Conservation (phyloP, 768 basidiomycete genomes). For the Xerocomus potaroensis region DNA sequence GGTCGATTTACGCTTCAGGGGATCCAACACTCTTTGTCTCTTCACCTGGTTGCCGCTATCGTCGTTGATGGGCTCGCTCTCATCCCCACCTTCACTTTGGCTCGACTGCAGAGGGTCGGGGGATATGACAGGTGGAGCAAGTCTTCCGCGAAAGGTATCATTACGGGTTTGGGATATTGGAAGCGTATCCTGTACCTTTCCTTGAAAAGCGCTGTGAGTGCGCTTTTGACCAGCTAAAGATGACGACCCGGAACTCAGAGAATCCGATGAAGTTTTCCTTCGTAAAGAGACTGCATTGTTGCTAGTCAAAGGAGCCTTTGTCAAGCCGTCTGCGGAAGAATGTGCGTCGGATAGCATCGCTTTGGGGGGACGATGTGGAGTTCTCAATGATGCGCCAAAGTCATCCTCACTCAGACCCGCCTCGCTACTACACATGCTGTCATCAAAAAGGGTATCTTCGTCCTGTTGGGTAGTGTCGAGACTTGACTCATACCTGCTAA, state of each 20-base stretch:
- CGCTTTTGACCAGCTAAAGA: conserved; percentile 42
- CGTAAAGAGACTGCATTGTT: conserved; percentile 37
- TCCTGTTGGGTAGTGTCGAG: conserved; percentile 6
- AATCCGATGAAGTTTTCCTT: conserved; percentile 41
- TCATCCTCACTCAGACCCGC: conserved; percentile 42
- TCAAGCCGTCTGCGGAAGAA: conserved; percentile 26
- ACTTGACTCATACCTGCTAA: conserved; percentile 23
- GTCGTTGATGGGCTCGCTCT: conserved; percentile 6
- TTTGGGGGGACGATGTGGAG: conserved; percentile 41
- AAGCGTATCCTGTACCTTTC: background rate
- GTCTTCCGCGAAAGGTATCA: conserved; percentile 28
- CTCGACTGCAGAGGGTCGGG: conserved; percentile 18
- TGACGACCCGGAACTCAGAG: conserved; percentile 35
- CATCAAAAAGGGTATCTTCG: conserved; percentile 21
- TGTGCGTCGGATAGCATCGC: conserved; percentile 18
- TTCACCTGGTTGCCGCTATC: conserved; percentile 14
- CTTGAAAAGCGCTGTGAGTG: conserved; percentile 16
- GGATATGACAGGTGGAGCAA: background rate
- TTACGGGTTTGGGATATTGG: conserved; percentile 12
- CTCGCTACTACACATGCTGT: conserved; percentile 25
- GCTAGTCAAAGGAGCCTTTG: conserved; percentile 36
- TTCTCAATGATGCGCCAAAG: conserved; percentile 63
- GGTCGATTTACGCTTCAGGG: conserved; percentile 22
- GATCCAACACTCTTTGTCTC: conserved; percentile 25
- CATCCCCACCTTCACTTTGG: conserved; percentile 22